These are phyloP conservation scores for Macrolepiota albuminosa DNA, from an alignment of 768 basidiomycete species.

Conservation along the genomic window DNA sequence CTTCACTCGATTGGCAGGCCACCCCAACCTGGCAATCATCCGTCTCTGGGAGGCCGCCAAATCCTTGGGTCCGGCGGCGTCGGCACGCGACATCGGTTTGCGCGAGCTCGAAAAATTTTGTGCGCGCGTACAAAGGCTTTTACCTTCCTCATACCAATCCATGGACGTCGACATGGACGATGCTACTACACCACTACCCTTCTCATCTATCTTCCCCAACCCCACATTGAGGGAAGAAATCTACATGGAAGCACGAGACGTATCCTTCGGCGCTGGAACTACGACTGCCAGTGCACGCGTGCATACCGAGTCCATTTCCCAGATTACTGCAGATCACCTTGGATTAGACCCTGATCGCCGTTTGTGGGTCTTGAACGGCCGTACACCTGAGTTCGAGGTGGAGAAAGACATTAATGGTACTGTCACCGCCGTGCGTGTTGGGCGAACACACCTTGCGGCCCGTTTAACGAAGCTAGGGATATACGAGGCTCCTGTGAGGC, in stretches of 20 bases:
- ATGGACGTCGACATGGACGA: slow-evolving; percentile 35
- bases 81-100: slow-evolving; percentile 62
- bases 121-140: slow-evolving; percentile 56
- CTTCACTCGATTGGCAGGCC: slow-evolving; percentile 58
- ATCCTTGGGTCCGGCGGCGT: slow-evolving; percentile 42
- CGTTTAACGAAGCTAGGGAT: too few relatives aligned
- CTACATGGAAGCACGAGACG: slow-evolving; percentile 82
- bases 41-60: slow-evolving; percentile 65
- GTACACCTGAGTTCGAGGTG: too few relatives aligned
- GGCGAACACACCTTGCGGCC: too few relatives aligned
- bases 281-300: slow-evolving; percentile 47
- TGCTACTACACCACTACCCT: slow-evolving; percentile 17
- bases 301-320: too few relatives aligned
- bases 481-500: too few relatives aligned
- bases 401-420: too few relatives aligned
- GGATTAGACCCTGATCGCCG: too few relatives aligned
- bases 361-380: too few relatives aligned
- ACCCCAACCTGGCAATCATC: slow-evolving; percentile 48
- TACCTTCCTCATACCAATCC: slow-evolving; percentile 43
- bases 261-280: slow-evolving; percentile 78
- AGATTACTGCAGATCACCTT: too few relatives aligned
- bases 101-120: slow-evolving; percentile 85
- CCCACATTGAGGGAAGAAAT: slow-evolving; percentile 81
- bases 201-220: slow-evolving; percentile 58
- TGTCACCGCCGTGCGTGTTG: too few relatives aligned